Conservation (phyloP, 805 yeast species). For the Wickerhamiella musiphila region DNA sequence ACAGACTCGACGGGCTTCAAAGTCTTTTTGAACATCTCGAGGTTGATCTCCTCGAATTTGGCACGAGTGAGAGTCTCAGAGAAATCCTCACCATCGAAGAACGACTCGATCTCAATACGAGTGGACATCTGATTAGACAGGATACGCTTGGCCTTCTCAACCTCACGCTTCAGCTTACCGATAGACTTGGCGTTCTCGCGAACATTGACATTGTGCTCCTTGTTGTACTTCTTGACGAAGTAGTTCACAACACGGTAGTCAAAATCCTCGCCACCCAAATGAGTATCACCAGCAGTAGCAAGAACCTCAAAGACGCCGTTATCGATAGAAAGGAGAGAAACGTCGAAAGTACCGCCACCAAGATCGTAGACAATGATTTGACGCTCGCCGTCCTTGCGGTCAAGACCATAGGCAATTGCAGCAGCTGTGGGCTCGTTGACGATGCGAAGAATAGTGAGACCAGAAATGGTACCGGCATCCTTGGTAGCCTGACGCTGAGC, state of each 20-base stretch:
- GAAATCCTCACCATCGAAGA: slow-evolving; percentile 88
- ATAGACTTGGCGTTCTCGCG: slow-evolving; percentile 68
- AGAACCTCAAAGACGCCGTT: slow-evolving; percentile 85
- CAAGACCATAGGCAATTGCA: slow-evolving; percentile 92
- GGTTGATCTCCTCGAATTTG: slow-evolving; percentile 90
- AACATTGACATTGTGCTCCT: slow-evolving; percentile 79
- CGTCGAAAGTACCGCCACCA: slow-evolving; percentile 98
- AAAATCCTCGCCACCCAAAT: slow-evolving; percentile 94
- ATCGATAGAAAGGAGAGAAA: slow-evolving; percentile 70
- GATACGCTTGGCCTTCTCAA: slow-evolving; percentile 95
- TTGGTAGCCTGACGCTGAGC: slow-evolving; percentile 91
- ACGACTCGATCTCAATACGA: slow-evolving; percentile 89
- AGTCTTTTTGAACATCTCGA: slow-evolving; percentile 84
- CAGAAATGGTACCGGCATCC: slow-evolving; percentile 87
- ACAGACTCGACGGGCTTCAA: slow-evolving; percentile 94
- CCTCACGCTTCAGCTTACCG: slow-evolving; percentile 90
- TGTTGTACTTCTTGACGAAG: slow-evolving; percentile 69
- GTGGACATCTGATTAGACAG: slow-evolving; percentile 90
- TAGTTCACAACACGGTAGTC: slow-evolving; percentile 79
- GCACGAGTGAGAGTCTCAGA: slow-evolving; percentile 93
- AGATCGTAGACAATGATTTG: slow-evolving; percentile 84
- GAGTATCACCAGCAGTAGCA: slow-evolving; percentile 93
- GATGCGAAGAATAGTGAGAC: slow-evolving; percentile 72
- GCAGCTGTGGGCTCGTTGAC: slow-evolving; percentile 96
- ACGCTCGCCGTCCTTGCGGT: slow-evolving; percentile 60